Evolutionary conservation across 148 eudicot species (phyloP).

Genomic region (Vaccinium vitisidaea): DNA sequence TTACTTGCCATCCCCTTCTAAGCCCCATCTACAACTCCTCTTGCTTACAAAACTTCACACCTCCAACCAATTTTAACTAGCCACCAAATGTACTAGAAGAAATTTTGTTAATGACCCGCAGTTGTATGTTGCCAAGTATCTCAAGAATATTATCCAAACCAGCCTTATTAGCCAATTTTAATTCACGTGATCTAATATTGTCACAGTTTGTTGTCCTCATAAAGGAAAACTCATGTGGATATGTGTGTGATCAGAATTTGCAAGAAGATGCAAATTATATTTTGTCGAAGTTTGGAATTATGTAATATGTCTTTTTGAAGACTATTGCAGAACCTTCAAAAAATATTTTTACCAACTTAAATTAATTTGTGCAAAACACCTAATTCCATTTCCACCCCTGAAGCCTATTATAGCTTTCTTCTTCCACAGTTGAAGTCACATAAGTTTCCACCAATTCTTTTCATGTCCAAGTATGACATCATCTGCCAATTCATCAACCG

Average conservation of each 20-base stretch:
- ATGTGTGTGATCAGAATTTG: no score
- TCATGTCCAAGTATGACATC: neutral
- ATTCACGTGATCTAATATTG: no score
- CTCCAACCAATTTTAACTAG: neutral
- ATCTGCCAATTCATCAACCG: neutral
- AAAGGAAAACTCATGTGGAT: no score
- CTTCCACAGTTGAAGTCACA: neutral
- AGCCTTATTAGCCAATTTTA: no score
- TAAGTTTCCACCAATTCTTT: conserved; percentile 4
- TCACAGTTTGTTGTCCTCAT: no score
- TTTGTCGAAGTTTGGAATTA: no score
- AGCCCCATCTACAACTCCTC: neutral
- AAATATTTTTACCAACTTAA: no score
- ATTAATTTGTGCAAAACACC: neutral
- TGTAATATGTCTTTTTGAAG: no score
- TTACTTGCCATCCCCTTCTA: neutral
- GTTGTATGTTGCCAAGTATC: neutral
- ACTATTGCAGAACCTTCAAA: no score
- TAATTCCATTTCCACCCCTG: conserved; percentile 9
- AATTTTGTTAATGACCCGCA: neutral
- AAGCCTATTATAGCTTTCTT: neutral
- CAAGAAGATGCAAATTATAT: no score
- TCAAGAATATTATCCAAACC: neutral
- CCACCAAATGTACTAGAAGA: neutral
- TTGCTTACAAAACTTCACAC: neutral